Conservation (phyloP, 2,329 filamentous ascomycete species). For the Neonectria magnoliae region DNA sequence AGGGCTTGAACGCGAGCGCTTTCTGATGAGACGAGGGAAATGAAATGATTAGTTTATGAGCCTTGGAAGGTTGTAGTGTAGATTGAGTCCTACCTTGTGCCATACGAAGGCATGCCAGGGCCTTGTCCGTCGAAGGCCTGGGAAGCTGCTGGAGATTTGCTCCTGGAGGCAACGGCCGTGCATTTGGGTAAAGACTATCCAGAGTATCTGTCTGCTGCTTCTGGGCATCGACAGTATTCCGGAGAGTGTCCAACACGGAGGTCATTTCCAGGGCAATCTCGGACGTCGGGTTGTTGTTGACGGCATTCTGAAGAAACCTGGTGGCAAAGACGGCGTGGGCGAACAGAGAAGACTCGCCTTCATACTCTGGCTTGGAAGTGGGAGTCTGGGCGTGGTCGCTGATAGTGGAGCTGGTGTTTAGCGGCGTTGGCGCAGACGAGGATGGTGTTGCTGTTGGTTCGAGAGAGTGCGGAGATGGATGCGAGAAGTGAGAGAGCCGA, state of each 20-base stretch:
- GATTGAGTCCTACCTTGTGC: constrained; percentile 5
- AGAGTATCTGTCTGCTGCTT: constrained; percentile 22
- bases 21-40: not conserved
- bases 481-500: not conserved
- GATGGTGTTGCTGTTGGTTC: not conserved
- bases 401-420: not conserved
- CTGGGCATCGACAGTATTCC: constrained; percentile 19
- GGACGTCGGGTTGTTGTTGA: constrained; percentile 25
- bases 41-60: not conserved
- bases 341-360: constrained; percentile 33
- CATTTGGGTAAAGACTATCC: constrained; percentile 16
- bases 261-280: constrained; percentile 35
- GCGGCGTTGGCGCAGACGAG: constrained; percentile 15
- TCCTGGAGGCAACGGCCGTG: constrained; percentile 4
- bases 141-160: constrained; percentile 9
- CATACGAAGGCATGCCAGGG: constrained; percentile 10
- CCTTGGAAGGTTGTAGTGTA: no score
- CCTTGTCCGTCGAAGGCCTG: constrained; percentile 2
- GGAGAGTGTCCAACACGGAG: constrained; percentile 26
- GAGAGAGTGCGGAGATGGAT: not conserved
- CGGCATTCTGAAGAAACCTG: constrained; percentile 35
- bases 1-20: constrained; percentile 18
- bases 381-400: constrained; percentile 1
- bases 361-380: constrained; percentile 25
- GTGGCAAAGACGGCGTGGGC: constrained; percentile 37